phyloP scores from a whole-genome alignment of 2,329 filamentous ascomycete species.

The Phoma sp. region DNA sequence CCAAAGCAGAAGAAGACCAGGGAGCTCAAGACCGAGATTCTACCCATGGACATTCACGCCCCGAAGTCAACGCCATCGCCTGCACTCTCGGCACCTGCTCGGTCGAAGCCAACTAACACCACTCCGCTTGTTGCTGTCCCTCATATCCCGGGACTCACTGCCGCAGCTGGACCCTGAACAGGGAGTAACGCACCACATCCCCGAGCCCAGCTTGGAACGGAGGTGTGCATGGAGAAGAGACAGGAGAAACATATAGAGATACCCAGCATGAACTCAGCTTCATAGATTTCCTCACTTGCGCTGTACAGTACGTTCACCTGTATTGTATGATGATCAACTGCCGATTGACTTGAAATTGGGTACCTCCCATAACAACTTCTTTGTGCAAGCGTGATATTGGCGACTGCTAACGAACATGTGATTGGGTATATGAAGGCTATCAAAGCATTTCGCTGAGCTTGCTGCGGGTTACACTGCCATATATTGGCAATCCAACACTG shows the following conservation, averaged over 20 bases:
- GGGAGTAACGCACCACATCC: background rate
- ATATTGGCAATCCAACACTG: background rate
- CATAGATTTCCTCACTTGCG: background rate
- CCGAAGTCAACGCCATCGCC: conserved; percentile 41
- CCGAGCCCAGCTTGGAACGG: background rate
- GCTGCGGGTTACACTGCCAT: background rate
- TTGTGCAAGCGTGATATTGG: background rate
- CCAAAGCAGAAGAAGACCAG: conserved; percentile 70
- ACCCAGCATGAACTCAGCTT: conserved; percentile 8
- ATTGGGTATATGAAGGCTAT: conserved; percentile 25
- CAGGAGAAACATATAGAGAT: background rate
- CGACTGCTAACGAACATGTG: background rate
- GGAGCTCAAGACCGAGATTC: conserved; percentile 67
- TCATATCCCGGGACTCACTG: conserved; percentile 9
- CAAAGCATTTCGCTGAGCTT: conserved; percentile 11
- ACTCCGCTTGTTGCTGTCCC: conserved; percentile 11
- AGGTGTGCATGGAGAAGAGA: background rate
- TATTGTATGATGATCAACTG: background rate
- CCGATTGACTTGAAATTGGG: too few relatives aligned
- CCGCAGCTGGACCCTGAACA: conserved; percentile 2
- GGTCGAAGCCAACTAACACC: conserved; percentile 3
- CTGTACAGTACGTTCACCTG: background rate
- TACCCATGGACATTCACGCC: conserved; percentile 54
- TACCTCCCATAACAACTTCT: background rate
- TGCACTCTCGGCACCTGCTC: conserved; percentile 21